These are phyloP conservation scores for Alternaria sp. DNA, from an alignment of 2,329 filamentous ascomycete species.

Conservation along the genomic window DNA sequence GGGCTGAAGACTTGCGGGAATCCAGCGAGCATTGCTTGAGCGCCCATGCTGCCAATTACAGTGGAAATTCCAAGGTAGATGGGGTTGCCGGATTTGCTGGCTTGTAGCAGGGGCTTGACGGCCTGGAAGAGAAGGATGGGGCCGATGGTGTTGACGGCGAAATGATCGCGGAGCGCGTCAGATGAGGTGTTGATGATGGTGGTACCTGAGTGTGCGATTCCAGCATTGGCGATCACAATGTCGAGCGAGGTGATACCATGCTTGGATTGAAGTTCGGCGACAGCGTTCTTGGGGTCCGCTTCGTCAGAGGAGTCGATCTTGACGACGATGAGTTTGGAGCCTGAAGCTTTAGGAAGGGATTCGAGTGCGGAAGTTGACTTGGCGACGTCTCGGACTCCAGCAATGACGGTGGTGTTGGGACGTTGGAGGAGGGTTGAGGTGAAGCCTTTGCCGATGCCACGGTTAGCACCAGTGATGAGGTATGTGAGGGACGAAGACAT, in stretches of 20 bases:
- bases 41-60: constrained; percentile 14
- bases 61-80: constrained; percentile 25
- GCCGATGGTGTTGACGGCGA: constrained; percentile 54
- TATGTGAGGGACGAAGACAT: background rate
- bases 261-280: constrained; percentile 7
- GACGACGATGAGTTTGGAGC: constrained; percentile 26
- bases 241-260: constrained; percentile 56
- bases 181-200: background rate
- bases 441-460: constrained; percentile 23
- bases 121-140: constrained; percentile 46
- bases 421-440: constrained; percentile 15
- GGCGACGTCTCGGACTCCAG: constrained; percentile 18
- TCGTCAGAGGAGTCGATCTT: constrained; percentile 19
- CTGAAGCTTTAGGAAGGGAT: constrained; percentile 45
- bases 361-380: constrained; percentile 7
- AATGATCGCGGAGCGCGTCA: constrained; percentile 12
- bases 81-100: constrained; percentile 16
- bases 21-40: background rate
- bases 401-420: constrained; percentile 29
- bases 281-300: constrained; percentile 15
- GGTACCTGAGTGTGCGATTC: constrained; percentile 36
- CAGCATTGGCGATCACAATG: constrained; percentile 63
- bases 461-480: constrained; percentile 6
- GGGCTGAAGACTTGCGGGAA: background rate
- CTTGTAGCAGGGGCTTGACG: constrained; percentile 49